A percentile compares a stretch with the other conserved stretches of the same genome.
Conservation (phyloP, 1,139 yeast genomes). For the Suhomyces guaymorum region DNA sequence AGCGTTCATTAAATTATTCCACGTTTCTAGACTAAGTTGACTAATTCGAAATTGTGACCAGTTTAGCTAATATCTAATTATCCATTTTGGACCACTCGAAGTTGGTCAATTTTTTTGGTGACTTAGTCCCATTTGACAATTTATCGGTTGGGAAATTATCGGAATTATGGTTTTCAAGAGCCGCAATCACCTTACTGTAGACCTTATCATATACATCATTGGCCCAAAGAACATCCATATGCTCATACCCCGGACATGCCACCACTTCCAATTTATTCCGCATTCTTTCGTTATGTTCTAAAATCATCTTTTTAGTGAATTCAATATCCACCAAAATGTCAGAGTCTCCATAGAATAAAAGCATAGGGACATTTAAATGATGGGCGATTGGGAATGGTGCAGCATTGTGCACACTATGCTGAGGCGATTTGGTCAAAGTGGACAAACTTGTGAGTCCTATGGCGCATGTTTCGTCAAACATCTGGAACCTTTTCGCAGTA, state of each 20-base stretch:
- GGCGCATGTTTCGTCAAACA: slow-evolving; percentile 50
- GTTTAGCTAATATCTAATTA: too few relatives aligned
- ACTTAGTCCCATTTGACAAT: neutral
- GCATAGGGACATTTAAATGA: slow-evolving; percentile 45
- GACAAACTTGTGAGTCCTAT: slow-evolving; percentile 33
- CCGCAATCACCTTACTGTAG: slow-evolving; percentile 19
- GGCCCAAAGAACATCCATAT: slow-evolving; percentile 41
- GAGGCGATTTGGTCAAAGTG: slow-evolving; percentile 16
- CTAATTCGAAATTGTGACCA: neutral
- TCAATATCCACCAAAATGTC: slow-evolving; percentile 45
- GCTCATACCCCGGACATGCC: slow-evolving; percentile 32
- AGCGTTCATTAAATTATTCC: too few relatives aligned
- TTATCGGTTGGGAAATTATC: too few relatives aligned
- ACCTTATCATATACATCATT: slow-evolving; percentile 32
- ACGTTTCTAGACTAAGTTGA: too few relatives aligned
- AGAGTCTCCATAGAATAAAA: slow-evolving; percentile 43
- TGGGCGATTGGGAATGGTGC: slow-evolving; percentile 53
- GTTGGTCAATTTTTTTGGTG: neutral
- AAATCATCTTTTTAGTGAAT: slow-evolving; percentile 28
- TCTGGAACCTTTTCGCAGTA: slow-evolving; percentile 42
- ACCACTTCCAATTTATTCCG: slow-evolving; percentile 21
- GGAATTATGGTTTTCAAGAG: slow-evolving; percentile 6
- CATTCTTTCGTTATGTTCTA: slow-evolving; percentile 31
- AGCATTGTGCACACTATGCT: slow-evolving; percentile 43
- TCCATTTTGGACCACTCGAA: too few relatives aligned